phyloP scores from a whole-genome alignment of 164 flowering plant species.

The Vitis rupestris region DNA sequence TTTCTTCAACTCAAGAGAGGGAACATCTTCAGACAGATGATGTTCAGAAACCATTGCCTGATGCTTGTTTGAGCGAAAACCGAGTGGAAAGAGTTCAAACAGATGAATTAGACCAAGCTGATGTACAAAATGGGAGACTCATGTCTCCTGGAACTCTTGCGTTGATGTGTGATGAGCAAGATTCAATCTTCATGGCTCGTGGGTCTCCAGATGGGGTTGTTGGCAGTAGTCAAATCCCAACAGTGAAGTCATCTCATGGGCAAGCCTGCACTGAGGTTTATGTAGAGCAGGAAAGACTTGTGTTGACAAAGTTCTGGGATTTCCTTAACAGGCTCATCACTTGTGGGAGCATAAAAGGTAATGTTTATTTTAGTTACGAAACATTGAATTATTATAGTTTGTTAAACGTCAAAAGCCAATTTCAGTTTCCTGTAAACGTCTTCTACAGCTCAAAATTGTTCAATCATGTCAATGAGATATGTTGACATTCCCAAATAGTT shows the following conservation, averaged over 20 bases:
- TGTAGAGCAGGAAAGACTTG: constrained; percentile 50
- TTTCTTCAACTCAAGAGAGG: constrained; percentile 37
- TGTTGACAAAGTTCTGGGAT: constrained; percentile 39
- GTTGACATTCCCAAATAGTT: too few relatives aligned
- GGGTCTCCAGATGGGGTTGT: constrained; percentile 17
- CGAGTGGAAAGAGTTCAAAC: constrained; percentile 19
- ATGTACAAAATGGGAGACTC: constrained; percentile 24
- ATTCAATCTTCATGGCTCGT: constrained; percentile 24
- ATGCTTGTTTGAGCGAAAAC: constrained; percentile 30
- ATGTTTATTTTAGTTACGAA: neutral
- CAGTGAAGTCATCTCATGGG: constrained; percentile 8
- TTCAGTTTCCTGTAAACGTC: too few relatives aligned
- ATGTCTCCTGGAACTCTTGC: constrained; percentile 47
- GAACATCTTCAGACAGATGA: constrained; percentile 29
- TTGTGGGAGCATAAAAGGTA: constrained; percentile 41
- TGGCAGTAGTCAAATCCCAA: constrained; percentile 7
- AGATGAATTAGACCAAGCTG: constrained; percentile 15
- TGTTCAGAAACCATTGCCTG: constrained; percentile 22
- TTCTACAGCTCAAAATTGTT: too few relatives aligned
- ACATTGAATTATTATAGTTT: neutral
- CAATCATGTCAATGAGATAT: too few relatives aligned
- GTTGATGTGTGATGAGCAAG: constrained; percentile 49
- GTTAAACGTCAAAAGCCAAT: too few relatives aligned
- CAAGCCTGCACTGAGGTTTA: constrained; percentile 23
- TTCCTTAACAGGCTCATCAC: constrained; percentile 41